Base-by-base conservation (phyloP, 108 stramenopile genomes). In the Stephanodiscus minutulus region DNA sequence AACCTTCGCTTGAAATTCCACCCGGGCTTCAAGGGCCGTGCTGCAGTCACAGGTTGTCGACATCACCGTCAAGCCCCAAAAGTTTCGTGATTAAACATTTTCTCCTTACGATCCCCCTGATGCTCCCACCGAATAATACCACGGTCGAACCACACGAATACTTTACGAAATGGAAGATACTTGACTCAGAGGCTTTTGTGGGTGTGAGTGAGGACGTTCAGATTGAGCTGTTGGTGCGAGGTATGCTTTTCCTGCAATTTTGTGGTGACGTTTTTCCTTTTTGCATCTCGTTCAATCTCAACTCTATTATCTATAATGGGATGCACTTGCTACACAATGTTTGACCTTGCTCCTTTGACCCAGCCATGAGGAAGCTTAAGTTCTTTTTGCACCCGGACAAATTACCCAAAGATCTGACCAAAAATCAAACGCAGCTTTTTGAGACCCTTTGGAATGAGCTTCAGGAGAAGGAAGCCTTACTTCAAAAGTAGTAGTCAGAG, bases 371-470 rank as follows among this genome's bases (percentile, higher is more conserved):
- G 17, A 83, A 83, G 61, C 17, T 43, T 13, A 72, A 73, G 44
- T n/a, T 83, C 17, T 83, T 83, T 48, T 57, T 83, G 10, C 83
- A 83, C 48, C 83, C 83, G 1, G 83, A 83, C 64, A 79, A 76
- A 39, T 47, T 75, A 2, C 83, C 83, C 13, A 54, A 24, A 29
- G 78, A 79, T 46, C 58, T 83, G 48, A 74, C 67, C 7, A 52
- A 75, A 54, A 50, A 61, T 24, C 83, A 83, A 47, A 15, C 31
- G 3, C 55, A 59, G 5, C 57, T 83, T 12, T 79, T 78, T 54
- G 74, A 61, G 39, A 57, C 70, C 6, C 20, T 83, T 60, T 83
- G 83, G 83, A 74, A 83, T 55, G 67, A 70, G 13, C 60, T 76
- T 61, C 69, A 60, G 47, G 59, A 70, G 28, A 39, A 49, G 35